Evolutionary conservation across 352 stramenopile species (phyloP), one percentile per base, ranked within the genome.

Genomic region (Phytophthora constricta): DNA sequence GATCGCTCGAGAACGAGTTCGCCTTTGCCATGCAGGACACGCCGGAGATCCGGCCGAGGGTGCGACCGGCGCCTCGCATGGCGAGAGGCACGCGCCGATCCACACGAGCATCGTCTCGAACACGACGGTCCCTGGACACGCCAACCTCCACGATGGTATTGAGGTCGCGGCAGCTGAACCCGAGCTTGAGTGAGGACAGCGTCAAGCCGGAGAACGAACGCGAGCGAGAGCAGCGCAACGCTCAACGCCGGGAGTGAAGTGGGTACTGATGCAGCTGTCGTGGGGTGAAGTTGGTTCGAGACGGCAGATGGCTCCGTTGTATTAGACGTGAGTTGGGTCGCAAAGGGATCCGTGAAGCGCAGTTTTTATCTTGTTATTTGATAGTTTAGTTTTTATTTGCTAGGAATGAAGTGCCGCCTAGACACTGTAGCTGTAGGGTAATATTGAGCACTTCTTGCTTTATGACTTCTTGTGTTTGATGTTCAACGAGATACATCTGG

Each of bases 1-100:
- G 83, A 14, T 91, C 83, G 22, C 70, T 91, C 16, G 83, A 81
- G 26, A 77, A 80, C 25, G 83, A 91, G 56, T 91, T 91, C 46
- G 81, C 76, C 19, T 75, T 76, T 13, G 83, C 79, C 4, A 84
- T 86, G 51, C 77, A 87, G 28, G 77, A 90, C 47, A 84, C 81
- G 17, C 80, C 78, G 11, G 74, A 84, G 61, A 77, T 76, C 27
- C 66, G 72, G 5, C 71, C 73, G 5, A 66, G 70, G 16, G 65
- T 89, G 14, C 80, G 76, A 4, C 70, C 80, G 10, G 80, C 78
- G 48, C 82, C 82, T 5, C 57, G 62, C 14, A 89, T 89, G 71
- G 77, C 80, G 14, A 65, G 82, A 23, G 74, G 77, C 0, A 73
- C 77, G 9, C 66, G 79, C 7, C 54, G 73, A 50, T 83, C 68